Evolutionary conservation across 805 yeast genomes (phyloP), one percentile per base, ranked within the genome.

Genomic region (Priceomyces haplophilus): DNA sequence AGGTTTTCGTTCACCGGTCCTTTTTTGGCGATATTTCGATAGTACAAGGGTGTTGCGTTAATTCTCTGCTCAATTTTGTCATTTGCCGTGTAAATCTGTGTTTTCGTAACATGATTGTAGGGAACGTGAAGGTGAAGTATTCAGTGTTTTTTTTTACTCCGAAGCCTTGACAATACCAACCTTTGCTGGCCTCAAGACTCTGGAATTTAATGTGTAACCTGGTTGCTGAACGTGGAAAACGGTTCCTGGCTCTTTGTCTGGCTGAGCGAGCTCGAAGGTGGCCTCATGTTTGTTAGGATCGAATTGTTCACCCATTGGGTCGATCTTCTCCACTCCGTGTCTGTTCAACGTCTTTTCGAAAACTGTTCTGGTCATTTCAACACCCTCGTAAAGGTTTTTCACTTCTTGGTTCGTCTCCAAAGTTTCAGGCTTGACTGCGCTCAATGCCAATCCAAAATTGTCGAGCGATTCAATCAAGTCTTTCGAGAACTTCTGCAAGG

Each of bases 231-330:
- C 97, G 58, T 80, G 87, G 80, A 90, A 85, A 45, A 89, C 88
- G 20, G 96, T 84, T 46, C 96, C 96, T 13, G 96, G 87, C 66
- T 86, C 91, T 66, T 88, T 87, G 54, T 80, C 93, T 38, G 90
- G 87, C 58, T 84, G 87, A 25, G 91, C 85, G 42, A 85, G 69
- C 72, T 89, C 93, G 66, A 89, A 90, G 24, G 91, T 80, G 41
- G 97, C 97, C 69, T 89, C 97, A 64, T 89, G 97, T 55, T 73
- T 75, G 67, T 90, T 88, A 48, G 97, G 97, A 64, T 89, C 96
- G 55, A 90, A 89, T 51, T 69, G 73, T 66, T 88, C 88, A 49
- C 91, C 95, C 29, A 86, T 45, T 39, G 97, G 96, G 57, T 88
- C 83, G 48, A 88, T 74, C 69, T 87, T 88, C 50, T 67, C 75